phyloP scores from a whole-genome alignment of 75 land plant genomes.

The Pinus albicaulis region DNA sequence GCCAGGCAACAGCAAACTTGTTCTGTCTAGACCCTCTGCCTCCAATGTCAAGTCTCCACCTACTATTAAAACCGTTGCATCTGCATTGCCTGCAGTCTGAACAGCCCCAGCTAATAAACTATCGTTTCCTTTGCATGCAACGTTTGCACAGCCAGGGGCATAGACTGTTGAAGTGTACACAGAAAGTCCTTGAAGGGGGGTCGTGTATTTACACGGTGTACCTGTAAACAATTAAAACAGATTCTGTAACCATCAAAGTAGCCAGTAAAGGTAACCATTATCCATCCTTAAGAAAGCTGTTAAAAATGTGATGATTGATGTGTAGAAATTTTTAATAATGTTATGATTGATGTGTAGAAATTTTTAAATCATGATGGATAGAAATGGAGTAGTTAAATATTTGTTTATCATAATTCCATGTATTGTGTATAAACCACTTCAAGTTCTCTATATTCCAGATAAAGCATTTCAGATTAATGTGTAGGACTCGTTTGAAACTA shows the following conservation, averaged over 20 bases:
- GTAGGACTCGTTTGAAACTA: too few species aligned
- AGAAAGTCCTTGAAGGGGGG: slow-evolving; percentile 26
- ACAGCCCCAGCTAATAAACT: slow-evolving; percentile 48
- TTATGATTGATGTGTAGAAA: too few species aligned
- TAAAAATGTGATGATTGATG: too few species aligned
- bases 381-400: too few species aligned
- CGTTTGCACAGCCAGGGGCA: slow-evolving; percentile 15
- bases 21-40: slow-evolving; percentile 62
- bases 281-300: background rate
- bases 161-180: background rate
- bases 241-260: background rate
- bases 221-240: background rate
- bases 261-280: background rate
- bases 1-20: slow-evolving; percentile 72
- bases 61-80: slow-evolving; percentile 74
- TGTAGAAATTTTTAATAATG: too few species aligned
- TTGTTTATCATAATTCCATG: too few species aligned
- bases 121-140: slow-evolving; percentile 36
- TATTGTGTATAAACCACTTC: too few species aligned
- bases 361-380: too few species aligned
- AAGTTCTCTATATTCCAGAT: too few species aligned
- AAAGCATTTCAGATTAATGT: too few species aligned
- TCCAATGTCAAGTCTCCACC: slow-evolving; percentile 83
- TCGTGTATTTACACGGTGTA: slow-evolving; percentile 25
- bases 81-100: slow-evolving; percentile 56